Evolutionary conservation across 139 green algal genomes (phyloP).

Genomic region (Volvox reticuliferus): DNA sequence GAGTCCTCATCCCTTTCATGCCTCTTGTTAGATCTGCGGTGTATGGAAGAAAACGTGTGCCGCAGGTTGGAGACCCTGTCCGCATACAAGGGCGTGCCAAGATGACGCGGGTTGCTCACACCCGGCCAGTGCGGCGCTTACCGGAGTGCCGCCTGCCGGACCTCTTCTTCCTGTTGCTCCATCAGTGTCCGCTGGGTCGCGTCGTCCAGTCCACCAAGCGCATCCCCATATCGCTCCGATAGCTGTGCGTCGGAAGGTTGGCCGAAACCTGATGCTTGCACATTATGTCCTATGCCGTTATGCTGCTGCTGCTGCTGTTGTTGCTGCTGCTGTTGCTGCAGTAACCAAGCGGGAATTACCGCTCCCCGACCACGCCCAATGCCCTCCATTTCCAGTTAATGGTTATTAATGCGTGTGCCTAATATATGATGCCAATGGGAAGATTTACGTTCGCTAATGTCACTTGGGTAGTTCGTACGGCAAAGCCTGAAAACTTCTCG

Average conservation of each 20-base stretch:
- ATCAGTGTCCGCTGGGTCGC: constrained; percentile 13
- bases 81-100: background rate
- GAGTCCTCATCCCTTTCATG: constrained; percentile 6
- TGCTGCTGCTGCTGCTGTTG: background rate
- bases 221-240: constrained; percentile 21
- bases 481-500: too few species aligned
- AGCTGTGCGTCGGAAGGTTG: constrained; percentile 19
- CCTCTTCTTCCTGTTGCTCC: constrained; percentile 47
- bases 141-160: constrained; percentile 18
- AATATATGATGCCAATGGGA: too few species aligned
- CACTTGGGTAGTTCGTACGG: too few species aligned
- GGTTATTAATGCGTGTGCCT: background rate
- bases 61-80: background rate
- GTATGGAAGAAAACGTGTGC: background rate
- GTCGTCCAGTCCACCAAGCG: constrained; percentile 21
- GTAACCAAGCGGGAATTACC: constrained; percentile 11
- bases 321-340: constrained; percentile 25
- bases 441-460: too few species aligned
- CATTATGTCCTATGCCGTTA: background rate
- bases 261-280: background rate
- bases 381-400: constrained; percentile 9
- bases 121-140: background rate
- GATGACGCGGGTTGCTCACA: background rate
- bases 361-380: constrained; percentile 17
- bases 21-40: constrained; percentile 35